Conservation (phyloP, 768 basidiomycete genomes). For the Gloeostereum incarnatum region DNA sequence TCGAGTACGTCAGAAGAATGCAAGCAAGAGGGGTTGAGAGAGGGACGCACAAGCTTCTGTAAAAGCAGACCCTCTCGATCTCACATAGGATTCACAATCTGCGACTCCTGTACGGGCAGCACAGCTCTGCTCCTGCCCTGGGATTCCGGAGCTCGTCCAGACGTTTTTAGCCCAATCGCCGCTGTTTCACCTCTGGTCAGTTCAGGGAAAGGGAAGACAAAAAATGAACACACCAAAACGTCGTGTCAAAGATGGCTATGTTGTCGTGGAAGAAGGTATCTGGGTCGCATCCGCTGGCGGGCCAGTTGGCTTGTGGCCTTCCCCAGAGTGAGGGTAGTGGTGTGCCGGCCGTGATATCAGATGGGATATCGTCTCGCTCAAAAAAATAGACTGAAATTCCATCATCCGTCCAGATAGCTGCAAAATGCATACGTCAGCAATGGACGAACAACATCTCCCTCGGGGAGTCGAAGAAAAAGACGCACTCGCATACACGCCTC, state of each 20-base stretch:
- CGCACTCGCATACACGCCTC: conserved; percentile 88
- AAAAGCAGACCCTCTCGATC: conserved; percentile 61
- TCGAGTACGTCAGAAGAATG: background rate
- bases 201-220: conserved; percentile 11
- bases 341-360: conserved; percentile 63
- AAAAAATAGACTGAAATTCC: conserved; percentile 85
- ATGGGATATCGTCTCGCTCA: conserved; percentile 60
- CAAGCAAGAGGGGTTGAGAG: conserved; percentile 2
- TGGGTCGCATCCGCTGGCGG: conserved; percentile 65
- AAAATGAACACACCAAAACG: conserved; percentile 51
- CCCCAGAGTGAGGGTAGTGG: conserved; percentile 78
- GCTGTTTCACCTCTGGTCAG: conserved; percentile 22
- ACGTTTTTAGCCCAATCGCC: conserved; percentile 85
- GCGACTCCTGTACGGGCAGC: conserved; percentile 74
- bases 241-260: conserved; percentile 77
- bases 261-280: conserved; percentile 74
- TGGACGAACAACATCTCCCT: too few relatives aligned
- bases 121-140: conserved; percentile 83
- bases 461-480: too few relatives aligned
- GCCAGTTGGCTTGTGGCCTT: conserved; percentile 69
- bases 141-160: conserved; percentile 68
- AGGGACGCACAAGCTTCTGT: conserved; percentile 64
- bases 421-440: too few relatives aligned
- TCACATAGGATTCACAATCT: conserved; percentile 74
- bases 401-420: conserved; percentile 66